Conservation (phyloP, 1,284 basidiomycete species). For the Mycena sp. region DNA sequence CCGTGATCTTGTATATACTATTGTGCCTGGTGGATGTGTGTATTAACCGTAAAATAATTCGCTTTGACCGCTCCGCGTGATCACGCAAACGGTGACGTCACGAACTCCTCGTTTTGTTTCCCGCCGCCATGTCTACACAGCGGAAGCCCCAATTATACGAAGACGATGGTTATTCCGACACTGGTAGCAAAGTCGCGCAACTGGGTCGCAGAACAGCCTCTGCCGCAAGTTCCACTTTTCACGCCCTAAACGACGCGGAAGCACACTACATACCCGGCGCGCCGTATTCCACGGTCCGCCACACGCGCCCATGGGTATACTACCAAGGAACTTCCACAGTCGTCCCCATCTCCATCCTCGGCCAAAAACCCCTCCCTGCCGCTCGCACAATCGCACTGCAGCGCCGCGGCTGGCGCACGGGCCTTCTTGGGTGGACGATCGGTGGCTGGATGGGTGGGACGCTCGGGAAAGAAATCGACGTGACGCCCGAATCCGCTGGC, state of each 20-base stretch:
- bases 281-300: slow-evolving; percentile 32
- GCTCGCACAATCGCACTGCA: slow-evolving; percentile 34
- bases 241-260: slow-evolving; percentile 21
- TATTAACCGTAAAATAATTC: too few species aligned
- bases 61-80: too few species aligned
- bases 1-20: too few species aligned
- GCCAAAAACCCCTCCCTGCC: slow-evolving; percentile 19
- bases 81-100: too few species aligned
- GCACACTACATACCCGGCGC: slow-evolving; percentile 26
- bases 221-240: slow-evolving; percentile 21
- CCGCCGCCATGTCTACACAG: too few species aligned
- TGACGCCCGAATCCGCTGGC: slow-evolving; percentile 33
- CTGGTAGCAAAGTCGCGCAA: background rate
- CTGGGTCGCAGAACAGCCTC: background rate
- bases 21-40: too few species aligned
- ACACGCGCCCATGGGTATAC: slow-evolving; percentile 33
- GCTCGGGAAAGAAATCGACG: slow-evolving; percentile 38
- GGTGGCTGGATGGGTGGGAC: slow-evolving; percentile 39
- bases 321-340: slow-evolving; percentile 34
- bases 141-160: background rate
- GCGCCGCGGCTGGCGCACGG: slow-evolving; percentile 38
- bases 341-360: slow-evolving; percentile 37
- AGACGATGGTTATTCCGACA: too few species aligned
- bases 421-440: slow-evolving; percentile 39
- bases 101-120: too few species aligned